Evolutionary conservation across 2,329 filamentous ascomycete genomes (phyloP), one percentile per base, ranked within the genome.

Genomic region (Aspergillus sp.): DNA sequence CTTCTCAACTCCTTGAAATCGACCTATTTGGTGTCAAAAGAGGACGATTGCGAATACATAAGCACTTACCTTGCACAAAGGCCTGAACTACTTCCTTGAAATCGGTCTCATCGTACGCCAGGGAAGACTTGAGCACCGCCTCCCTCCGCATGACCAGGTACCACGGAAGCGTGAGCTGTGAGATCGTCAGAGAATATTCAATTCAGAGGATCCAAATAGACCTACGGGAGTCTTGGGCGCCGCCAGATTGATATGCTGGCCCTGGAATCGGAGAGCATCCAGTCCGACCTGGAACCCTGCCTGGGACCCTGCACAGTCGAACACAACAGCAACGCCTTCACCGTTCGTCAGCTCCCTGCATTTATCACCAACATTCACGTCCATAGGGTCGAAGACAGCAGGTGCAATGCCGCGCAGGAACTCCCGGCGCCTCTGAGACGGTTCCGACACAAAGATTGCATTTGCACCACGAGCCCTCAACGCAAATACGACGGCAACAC

Each of bases 251-350:
- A 57, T 29, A 52, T 57, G 54, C 11, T 48, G 14, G 13, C 55
- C 55, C 25, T 46, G 29, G 13, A 55, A 57, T 25, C 52, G 14
- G 11, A 57, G 21, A n/a, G 45, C 50, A 31, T 45, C 45, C 21
- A 41, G 49, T 2, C 41, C 55, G 17, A 45, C 21, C 2, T 50
- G 25, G 5, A 57, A 20, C 4, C 49, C 55, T 3, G 31, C 4
- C 49, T 57, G 55, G 4, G 44, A 42, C 13, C 55, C 55, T 17
- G 55, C 55, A 45, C 52, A 57, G 23, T 57, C 55, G 50, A 57
- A 55, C 11, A 52, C 55, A 20, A 50, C 40, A 3, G 10, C 47
- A 4, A 55, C 55, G 1, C 52, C 55, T 23, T 36, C 43, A 10
- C 47, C 47, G 1, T 6, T 31, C 20, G 42, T 52, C 11, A 23